These are phyloP conservation scores for Decorospora gaudefroyi DNA, from an alignment of 2,329 filamentous ascomycete species.

Conservation along the genomic window DNA sequence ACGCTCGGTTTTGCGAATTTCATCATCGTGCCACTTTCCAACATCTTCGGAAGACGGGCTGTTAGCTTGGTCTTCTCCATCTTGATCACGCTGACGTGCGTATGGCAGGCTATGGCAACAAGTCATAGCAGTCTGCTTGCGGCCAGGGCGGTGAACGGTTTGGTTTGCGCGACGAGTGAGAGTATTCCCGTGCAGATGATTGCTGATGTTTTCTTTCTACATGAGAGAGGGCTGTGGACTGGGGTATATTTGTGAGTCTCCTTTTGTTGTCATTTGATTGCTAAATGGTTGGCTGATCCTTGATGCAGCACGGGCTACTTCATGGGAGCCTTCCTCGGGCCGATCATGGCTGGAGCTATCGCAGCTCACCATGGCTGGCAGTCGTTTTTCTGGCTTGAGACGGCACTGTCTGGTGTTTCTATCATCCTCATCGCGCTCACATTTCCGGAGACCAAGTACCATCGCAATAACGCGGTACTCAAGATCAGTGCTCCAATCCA, in stretches of 20 bases:
- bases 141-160: slow-evolving; percentile 51
- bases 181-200: slow-evolving; percentile 52
- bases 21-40: slow-evolving; percentile 51
- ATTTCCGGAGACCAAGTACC: slow-evolving; percentile 53
- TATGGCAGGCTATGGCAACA: slow-evolving; percentile 53
- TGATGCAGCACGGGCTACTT: slow-evolving; percentile 48
- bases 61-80: slow-evolving; percentile 49
- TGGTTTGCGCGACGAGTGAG: slow-evolving; percentile 52
- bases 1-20: slow-evolving; percentile 53
- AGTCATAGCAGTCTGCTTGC: slow-evolving; percentile 51
- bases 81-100: slow-evolving; percentile 49
- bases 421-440: slow-evolving; percentile 48
- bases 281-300: not conserved
- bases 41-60: slow-evolving; percentile 52
- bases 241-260: slow-evolving; percentile 47
- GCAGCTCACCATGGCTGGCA: slow-evolving; percentile 51
- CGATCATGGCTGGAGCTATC: slow-evolving; percentile 52
- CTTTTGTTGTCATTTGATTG: slow-evolving; percentile 4
- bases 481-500: not conserved
- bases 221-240: slow-evolving; percentile 50
- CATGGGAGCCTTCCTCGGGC: slow-evolving; percentile 51
- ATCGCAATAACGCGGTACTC: slow-evolving; percentile 28
- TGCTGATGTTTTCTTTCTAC: slow-evolving; percentile 53
- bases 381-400: slow-evolving; percentile 55
- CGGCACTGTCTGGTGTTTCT: slow-evolving; percentile 48